Evolutionary conservation across 1,284 basidiomycete genomes (phyloP).

Genomic region (Naganishia liquefaciens): DNA sequence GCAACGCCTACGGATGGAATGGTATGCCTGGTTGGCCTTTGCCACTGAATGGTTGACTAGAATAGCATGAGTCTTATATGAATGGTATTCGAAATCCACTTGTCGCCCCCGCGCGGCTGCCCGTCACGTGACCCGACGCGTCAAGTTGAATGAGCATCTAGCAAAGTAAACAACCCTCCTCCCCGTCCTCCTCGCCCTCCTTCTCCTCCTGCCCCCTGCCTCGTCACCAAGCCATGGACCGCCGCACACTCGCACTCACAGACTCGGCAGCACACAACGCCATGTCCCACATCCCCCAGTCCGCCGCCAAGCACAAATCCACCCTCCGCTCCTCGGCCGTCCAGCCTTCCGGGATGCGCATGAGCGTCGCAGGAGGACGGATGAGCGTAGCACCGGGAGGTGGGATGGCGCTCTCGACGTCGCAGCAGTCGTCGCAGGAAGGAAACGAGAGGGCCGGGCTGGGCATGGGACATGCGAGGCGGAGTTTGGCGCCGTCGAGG

Average conservation of each 20-base stretch:
- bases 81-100: no score
- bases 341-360: slow-evolving; percentile 25
- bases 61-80: no score
- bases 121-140: slow-evolving; percentile 15
- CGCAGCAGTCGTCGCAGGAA: slow-evolving; percentile 12
- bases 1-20: no score
- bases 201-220: background rate
- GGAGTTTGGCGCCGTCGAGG: slow-evolving; percentile 29
- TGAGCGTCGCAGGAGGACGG: slow-evolving; percentile 46
- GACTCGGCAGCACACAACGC: slow-evolving; percentile 68
- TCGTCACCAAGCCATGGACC: slow-evolving; percentile 55
- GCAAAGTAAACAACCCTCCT: slow-evolving; percentile 25
- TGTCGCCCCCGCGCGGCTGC: no score
- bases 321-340: slow-evolving; percentile 7
- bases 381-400: slow-evolving; percentile 58
- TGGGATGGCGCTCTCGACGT: slow-evolving; percentile 1
- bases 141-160: slow-evolving; percentile 12
- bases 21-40: no score
- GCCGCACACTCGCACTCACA: slow-evolving; percentile 63
- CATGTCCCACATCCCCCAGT: slow-evolving; percentile 56
- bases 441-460: slow-evolving; percentile 1
- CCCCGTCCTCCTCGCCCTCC: slow-evolving; percentile 6
- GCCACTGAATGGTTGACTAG: no score
- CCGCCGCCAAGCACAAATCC: slow-evolving; percentile 59
- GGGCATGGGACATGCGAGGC: slow-evolving; percentile 26